Conservation (phyloP, 345 rosid genomes). For the Euphorbia pulcherrima region DNA sequence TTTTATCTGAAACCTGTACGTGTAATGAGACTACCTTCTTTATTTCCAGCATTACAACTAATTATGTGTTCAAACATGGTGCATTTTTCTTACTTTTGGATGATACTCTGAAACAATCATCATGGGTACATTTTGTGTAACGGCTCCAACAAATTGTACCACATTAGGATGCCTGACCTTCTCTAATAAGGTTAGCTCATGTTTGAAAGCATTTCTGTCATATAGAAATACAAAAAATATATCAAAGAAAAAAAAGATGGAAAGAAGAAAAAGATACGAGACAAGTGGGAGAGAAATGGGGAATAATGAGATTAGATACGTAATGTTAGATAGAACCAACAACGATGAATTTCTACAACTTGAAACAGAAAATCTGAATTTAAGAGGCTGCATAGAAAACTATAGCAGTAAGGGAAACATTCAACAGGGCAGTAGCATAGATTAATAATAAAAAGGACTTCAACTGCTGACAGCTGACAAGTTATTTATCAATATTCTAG, state of each 20-base stretch:
- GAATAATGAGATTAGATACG: not conserved
- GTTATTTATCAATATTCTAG: not conserved
- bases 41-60: not conserved
- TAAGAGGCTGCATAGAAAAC: not conserved
- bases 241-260: not conserved
- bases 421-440: not conserved
- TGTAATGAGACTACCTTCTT: not conserved
- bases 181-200: constrained; percentile 77
- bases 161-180: constrained; percentile 95
- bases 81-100: constrained; percentile 56
- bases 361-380: not conserved
- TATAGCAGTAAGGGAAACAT: not conserved
- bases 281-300: not conserved
- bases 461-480: constrained; percentile 4
- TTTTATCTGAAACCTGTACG: not conserved
- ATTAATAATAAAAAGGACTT: not conserved
- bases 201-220: constrained; percentile 71
- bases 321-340: not conserved
- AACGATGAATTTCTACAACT: constrained; percentile 6
- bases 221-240: constrained; percentile 7
- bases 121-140: constrained; percentile 93
- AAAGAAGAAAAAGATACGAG: not conserved
- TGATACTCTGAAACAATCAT: constrained; percentile 88
- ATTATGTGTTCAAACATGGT: constrained; percentile 2
- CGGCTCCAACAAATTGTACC: constrained; percentile 98